phyloP scores from a whole-genome alignment of 73 alveolate species.

The Paramecium bursaria region DNA sequence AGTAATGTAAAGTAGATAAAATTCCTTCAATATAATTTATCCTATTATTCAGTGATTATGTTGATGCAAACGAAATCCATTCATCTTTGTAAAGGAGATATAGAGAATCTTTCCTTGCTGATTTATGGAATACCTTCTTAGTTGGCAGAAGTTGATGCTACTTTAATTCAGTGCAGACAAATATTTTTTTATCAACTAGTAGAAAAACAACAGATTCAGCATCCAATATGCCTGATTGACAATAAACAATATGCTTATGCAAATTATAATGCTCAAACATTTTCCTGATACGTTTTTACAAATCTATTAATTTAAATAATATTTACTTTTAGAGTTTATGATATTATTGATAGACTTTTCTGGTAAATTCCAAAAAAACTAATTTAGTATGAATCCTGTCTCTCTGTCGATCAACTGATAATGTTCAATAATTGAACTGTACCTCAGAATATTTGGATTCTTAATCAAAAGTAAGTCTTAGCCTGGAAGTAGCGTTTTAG shows the following conservation, averaged over 20 bases:
- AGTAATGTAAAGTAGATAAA: too few relatives aligned
- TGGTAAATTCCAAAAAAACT: slow-evolving; percentile 37
- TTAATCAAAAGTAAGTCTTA: slow-evolving; percentile 7
- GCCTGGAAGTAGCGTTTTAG: slow-evolving; percentile 26
- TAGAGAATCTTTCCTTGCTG: slow-evolving; percentile 22
- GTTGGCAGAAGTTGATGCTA: slow-evolving; percentile 6
- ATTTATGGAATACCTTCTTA: neutral
- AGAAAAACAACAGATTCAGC: slow-evolving; percentile 25
- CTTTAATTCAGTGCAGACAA: slow-evolving; percentile 13
- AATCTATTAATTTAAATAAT: neutral
- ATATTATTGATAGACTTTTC: neutral
- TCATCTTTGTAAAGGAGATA: neutral
- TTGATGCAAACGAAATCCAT: slow-evolving; percentile 23
- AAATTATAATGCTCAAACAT: slow-evolving; percentile 52
- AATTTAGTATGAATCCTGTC: slow-evolving; percentile 8
- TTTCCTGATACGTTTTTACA: slow-evolving; percentile 5
- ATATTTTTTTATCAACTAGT: neutral
- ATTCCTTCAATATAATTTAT: too few relatives aligned
- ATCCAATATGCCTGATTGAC: slow-evolving; percentile 2
- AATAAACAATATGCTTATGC: slow-evolving; percentile 21
- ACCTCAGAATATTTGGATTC: neutral
- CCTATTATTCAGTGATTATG: neutral
- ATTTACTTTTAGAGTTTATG: neutral
- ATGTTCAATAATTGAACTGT: neutral
- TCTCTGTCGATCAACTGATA: slow-evolving; percentile 32